A percentile compares a stretch with the other conserved stretches of the same genome.
These are phyloP conservation scores for Coemansia interrupta DNA, from an alignment of 192 early-diverging fungal species.

Conservation along the genomic window DNA sequence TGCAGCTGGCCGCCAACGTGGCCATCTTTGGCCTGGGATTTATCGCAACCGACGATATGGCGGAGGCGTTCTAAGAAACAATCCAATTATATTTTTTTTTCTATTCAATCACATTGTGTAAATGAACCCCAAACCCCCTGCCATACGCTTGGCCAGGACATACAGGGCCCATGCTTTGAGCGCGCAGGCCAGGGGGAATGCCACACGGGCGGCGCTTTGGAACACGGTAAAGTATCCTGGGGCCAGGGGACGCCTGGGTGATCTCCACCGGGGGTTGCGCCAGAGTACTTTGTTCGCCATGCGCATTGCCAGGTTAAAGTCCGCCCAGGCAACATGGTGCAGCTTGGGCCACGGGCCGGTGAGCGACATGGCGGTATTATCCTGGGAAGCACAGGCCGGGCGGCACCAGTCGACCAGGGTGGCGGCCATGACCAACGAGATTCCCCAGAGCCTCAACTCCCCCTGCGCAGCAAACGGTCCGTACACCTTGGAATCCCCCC, in stretches of 20 bases:
- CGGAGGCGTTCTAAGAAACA: slow-evolving; percentile 14
- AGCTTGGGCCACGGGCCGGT: slow-evolving; percentile 42
- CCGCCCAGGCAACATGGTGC: slow-evolving; percentile 26
- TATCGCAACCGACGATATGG: slow-evolving; percentile 54
- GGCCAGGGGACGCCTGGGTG: no score
- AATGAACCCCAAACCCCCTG: no score
- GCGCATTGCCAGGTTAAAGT: slow-evolving; percentile 31
- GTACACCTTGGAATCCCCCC: neutral
- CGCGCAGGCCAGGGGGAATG: slow-evolving; percentile 20
- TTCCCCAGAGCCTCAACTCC: slow-evolving; percentile 47
- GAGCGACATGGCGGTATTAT: neutral
- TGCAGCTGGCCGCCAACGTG: slow-evolving; percentile 61
- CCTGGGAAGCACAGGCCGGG: slow-evolving; percentile 13
- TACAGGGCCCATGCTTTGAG: slow-evolving; percentile 2
- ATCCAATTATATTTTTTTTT: neutral
- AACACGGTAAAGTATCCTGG: slow-evolving; percentile 20
- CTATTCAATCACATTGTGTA: neutral
- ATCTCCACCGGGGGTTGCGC: neutral
- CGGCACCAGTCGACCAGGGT: slow-evolving; percentile 28
- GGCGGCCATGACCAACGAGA: slow-evolving; percentile 32
- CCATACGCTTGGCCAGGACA: neutral
- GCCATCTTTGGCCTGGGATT: slow-evolving; percentile 60
- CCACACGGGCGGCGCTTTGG: slow-evolving; percentile 11
- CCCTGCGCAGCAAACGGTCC: slow-evolving; percentile 18
- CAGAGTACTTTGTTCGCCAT: slow-evolving; percentile 9